Percentiles rank a stretch among this genome's conserved stretches.
These are phyloP conservation scores for Gaultheria prostrata DNA, from an alignment of 148 eudicot genomes.

Conservation along the genomic window DNA sequence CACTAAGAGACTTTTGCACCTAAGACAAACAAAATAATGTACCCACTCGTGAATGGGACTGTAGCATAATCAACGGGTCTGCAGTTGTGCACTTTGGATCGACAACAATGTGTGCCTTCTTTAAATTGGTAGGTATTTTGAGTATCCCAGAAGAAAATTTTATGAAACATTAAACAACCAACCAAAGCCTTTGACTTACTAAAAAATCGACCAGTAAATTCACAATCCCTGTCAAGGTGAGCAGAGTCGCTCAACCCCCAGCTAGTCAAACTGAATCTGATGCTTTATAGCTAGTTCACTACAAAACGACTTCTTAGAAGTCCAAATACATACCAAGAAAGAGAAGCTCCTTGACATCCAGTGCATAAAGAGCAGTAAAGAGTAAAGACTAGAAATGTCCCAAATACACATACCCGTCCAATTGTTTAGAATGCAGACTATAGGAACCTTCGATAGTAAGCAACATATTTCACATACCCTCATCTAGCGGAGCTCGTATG, in stretches of 20 bases:
- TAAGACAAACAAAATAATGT: background rate
- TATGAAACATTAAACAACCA: too few species aligned
- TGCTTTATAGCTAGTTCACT: background rate
- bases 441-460: background rate
- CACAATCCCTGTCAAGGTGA: background rate
- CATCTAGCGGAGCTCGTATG: constrained; percentile 34
- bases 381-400: background rate
- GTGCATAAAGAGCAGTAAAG: background rate
- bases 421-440: background rate
- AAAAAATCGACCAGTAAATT: background rate
- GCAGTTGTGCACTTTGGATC: background rate
- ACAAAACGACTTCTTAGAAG: background rate
- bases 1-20: background rate
- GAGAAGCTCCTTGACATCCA: background rate
- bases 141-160: too few species aligned
- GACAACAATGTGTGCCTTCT: background rate
- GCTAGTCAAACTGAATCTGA: background rate
- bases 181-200: background rate
- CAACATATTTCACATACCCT: constrained; percentile 31
- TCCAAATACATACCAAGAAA: background rate
- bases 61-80: background rate
- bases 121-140: too few species aligned
- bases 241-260: background rate
- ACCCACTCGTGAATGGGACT: background rate
- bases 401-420: background rate